Conservation (phyloP, 164 flowering plant species). For the Nelumbo lutea region DNA sequence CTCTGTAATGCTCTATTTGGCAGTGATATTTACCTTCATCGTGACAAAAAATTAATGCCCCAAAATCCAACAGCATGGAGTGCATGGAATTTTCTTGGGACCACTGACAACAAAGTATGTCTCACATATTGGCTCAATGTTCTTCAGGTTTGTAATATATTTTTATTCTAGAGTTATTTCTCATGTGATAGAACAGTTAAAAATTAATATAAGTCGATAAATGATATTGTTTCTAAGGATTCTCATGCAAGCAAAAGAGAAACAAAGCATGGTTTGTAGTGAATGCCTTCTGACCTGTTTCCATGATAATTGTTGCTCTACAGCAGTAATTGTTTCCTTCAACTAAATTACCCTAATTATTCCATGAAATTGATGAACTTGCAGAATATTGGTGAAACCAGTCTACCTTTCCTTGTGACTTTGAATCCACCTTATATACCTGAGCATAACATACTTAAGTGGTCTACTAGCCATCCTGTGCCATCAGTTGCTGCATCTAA, state of each 20-base stretch:
- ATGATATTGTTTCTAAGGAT: not conserved
- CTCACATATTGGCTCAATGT: constrained; percentile 93
- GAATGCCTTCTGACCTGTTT: not conserved
- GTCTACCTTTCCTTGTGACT: constrained; percentile 68
- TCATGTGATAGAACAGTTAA: not conserved
- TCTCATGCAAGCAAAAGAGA: not conserved
- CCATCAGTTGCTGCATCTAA: constrained; percentile 88
- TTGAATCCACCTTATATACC: constrained; percentile 74
- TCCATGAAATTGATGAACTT: constrained; percentile 8
- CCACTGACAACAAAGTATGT: constrained; percentile 54
- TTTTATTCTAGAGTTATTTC: not conserved
- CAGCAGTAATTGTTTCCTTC: not conserved
- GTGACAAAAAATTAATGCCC: constrained; percentile 83
- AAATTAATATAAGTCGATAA: not conserved
- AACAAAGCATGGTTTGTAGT: no score
- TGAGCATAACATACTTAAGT: constrained; percentile 56
- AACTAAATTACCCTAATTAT: not conserved
- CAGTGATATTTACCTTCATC: constrained; percentile 92
- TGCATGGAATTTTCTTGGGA: constrained; percentile 96
- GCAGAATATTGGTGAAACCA: constrained; percentile 65
- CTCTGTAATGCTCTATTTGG: constrained; percentile 20
- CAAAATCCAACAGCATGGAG: constrained; percentile 93
- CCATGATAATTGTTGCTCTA: not conserved
- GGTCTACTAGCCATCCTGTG: constrained; percentile 81
- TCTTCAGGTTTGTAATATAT: constrained; percentile 63